Conservation (phyloP, 208 protist species). For the Trypanosoma cruzi region DNA sequence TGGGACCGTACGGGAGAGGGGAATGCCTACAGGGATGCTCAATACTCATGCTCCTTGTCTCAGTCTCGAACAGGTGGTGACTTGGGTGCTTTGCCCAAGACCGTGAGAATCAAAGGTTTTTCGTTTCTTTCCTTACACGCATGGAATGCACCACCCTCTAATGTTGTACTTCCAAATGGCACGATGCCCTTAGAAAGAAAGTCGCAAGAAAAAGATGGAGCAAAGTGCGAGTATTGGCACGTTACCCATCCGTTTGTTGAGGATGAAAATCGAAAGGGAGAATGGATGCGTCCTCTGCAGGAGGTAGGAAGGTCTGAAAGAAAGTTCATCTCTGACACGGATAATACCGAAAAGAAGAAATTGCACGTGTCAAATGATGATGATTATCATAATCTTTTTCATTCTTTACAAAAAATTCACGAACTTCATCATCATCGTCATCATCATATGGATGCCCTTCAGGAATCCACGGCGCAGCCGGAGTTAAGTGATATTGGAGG, state of each 20-base stretch:
- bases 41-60: background rate
- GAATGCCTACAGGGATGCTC: background rate
- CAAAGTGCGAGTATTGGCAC: conserved; percentile 18
- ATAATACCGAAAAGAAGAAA: background rate
- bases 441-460: background rate
- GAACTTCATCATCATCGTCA: background rate
- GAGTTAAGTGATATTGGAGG: background rate
- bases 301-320: background rate
- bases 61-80: background rate
- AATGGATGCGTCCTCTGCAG: conserved; percentile 29
- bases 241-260: background rate
- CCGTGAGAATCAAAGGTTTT: background rate
- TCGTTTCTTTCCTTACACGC: background rate
- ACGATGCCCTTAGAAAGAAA: background rate
- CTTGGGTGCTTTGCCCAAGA: background rate
- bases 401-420: background rate
- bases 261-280: background rate
- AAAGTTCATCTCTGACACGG: too few species aligned
- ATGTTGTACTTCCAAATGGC: conserved; percentile 17
- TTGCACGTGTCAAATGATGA: conserved; percentile 2
- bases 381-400: conserved; percentile 24
- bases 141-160: conserved; percentile 9
- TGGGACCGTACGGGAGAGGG: background rate
- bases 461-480: background rate
- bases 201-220: background rate